Conservation (phyloP, 306 rosid genomes). For the Trifolium pratense region DNA sequence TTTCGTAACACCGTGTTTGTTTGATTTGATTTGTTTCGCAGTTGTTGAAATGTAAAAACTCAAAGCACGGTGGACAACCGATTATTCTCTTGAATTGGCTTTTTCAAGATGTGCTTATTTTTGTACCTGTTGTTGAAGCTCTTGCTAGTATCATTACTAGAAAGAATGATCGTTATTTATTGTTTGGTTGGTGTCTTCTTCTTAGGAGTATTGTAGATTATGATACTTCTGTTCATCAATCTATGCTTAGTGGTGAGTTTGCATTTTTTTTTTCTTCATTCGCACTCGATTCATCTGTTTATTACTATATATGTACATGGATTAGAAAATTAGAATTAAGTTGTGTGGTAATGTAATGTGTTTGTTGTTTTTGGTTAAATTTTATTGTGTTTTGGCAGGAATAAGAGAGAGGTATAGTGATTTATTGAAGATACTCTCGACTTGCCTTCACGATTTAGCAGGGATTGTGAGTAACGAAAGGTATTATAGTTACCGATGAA, state of each 20-base stretch:
- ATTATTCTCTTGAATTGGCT: conserved; percentile 79
- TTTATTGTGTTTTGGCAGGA: conserved; percentile 54
- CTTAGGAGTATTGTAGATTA: conserved; percentile 66
- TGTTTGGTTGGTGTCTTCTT: conserved; percentile 85
- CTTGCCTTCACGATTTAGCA: conserved; percentile 58
- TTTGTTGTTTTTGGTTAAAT: conserved; percentile 17
- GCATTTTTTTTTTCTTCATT: neutral
- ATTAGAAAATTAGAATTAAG: neutral
- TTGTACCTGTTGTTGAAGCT: conserved; percentile 53
- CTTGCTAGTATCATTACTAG: conserved; percentile 59
- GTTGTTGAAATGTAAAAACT: conserved; percentile 67
- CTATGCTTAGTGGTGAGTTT: conserved; percentile 60
- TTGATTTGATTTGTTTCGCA: conserved; percentile 10
- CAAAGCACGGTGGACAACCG: conserved; percentile 70
- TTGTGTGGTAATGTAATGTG: neutral
- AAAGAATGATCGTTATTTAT: conserved; percentile 71
- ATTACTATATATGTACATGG: neutral
- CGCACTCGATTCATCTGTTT: neutral
- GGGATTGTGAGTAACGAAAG: conserved; percentile 65
- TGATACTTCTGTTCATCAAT: conserved; percentile 51
- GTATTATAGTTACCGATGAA: conserved; percentile 48
- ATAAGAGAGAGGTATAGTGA: conserved; percentile 65
- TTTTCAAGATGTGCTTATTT: conserved; percentile 70
- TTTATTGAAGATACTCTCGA: conserved; percentile 60
- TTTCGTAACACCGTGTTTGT: neutral